Base-by-base conservation (phyloP, 2,329 filamentous ascomycete genomes). In the Colletotrichum brevisporum region DNA sequence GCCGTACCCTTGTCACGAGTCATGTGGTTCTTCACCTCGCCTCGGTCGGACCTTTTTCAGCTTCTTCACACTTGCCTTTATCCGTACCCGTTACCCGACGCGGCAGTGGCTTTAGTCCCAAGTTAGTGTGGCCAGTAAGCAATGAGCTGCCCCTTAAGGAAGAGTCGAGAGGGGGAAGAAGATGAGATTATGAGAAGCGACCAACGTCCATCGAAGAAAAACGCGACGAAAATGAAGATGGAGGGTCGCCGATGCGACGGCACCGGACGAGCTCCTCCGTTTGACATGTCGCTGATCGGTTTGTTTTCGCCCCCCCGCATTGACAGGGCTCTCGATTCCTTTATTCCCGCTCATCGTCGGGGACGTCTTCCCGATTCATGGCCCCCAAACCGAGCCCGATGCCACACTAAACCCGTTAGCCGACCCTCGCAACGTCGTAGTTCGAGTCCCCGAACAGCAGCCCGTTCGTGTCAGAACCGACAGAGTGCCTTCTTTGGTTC, bases 331-430 rank as follows among this genome's bases (percentile, higher is more conserved):
- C n/a, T 26, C 3, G 31, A 36, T 36, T 36, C 3, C 2, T 36
- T 31, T 60, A 61, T 63, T 50, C 60, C 41, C 60, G 21, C 36
- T 10, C 51, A 39, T 51, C 43, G 36, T 21, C 55, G 55, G 50
- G 61, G 45, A 66, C 54, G 12, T 69, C 48, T 47, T 41, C 62
- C 61, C 43, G 41, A 58, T 59, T 48, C 65, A 48, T 45, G 9
- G 21, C 62, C 66, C 50, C 55, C 62, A 60, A 24, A 43, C 27
- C 60, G 51, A 54, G 16, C 41, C 48, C 59, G 45, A 61, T 50
- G 31, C 50, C 60, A 57, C 53, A 8, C 21, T n/a, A 53, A 43
- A 48, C 39, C 45, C 45, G 6, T 58, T 45, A 27, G 60, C 16
- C 12, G 39, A 43, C 5, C 41, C 51, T 24, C 15, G 27, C 31